These are phyloP conservation scores for Coprinellus micaceus DNA, from an alignment of 768 basidiomycete species.

Conservation along the genomic window DNA sequence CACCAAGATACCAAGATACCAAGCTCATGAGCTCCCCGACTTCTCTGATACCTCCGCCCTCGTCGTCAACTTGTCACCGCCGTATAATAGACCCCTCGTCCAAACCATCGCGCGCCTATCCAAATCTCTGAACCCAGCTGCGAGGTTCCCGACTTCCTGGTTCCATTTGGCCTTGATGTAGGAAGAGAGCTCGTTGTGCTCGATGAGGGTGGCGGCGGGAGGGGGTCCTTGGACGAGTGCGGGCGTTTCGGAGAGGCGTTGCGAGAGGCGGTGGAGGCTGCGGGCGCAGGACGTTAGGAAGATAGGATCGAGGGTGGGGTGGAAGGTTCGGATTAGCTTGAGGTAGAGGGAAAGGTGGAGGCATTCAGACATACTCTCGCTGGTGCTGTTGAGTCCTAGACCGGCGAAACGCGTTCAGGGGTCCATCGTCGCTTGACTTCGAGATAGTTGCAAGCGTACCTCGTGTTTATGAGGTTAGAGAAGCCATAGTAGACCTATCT, in stretches of 20 bases:
- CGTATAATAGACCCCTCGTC: conserved; percentile 24
- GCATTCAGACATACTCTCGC: conserved; percentile 44
- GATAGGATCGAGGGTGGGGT: background rate
- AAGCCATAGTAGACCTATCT: conserved; percentile 67
- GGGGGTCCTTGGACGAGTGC: conserved; percentile 46
- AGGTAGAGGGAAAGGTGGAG: background rate
- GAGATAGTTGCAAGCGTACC: conserved; percentile 31
- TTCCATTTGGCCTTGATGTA: conserved; percentile 60
- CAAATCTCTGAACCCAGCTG: conserved; percentile 40
- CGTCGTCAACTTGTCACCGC: background rate
- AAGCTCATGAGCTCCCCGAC: too few species aligned
- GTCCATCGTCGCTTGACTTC: too few species aligned
- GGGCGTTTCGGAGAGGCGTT: conserved; percentile 49
- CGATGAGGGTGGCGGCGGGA: conserved; percentile 52
- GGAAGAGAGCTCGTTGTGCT: conserved; percentile 41
- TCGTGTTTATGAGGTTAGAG: conserved; percentile 58
- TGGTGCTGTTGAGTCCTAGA: conserved; percentile 52
- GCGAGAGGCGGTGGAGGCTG: conserved; percentile 49
- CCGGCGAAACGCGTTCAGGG: too few species aligned
- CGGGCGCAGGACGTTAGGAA: background rate
- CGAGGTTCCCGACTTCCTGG: conserved; percentile 45
- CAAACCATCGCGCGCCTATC: conserved; percentile 45
- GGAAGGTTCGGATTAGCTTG: background rate
- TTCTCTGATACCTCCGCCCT: background rate
- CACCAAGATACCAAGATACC: too few species aligned